A percentile compares a stretch with the other conserved stretches of the same genome.
phyloP scores from a whole-genome alignment of 1,284 basidiomycete genomes.

The Pseudozyma thailandica region DNA sequence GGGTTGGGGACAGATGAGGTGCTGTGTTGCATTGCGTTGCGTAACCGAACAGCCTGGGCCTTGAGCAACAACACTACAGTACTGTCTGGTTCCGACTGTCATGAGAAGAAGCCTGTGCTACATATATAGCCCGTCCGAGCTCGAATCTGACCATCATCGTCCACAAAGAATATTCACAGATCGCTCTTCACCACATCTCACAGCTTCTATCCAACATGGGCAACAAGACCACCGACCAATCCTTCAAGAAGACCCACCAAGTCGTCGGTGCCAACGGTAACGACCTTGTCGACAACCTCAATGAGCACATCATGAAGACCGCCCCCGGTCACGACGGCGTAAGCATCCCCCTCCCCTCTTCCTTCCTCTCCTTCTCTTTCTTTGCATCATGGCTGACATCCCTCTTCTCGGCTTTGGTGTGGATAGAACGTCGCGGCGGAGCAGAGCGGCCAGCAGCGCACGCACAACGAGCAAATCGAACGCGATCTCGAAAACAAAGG shows the following conservation, averaged over 20 bases:
- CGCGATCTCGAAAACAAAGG: constrained; percentile 41
- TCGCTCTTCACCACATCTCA: not conserved
- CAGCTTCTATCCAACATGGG: constrained; percentile 13
- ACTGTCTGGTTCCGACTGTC: no score
- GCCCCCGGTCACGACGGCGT: constrained; percentile 49
- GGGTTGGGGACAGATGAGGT: no score
- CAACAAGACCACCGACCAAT: constrained; percentile 38
- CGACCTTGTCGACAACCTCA: constrained; percentile 43
- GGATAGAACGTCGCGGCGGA: constrained; percentile 31
- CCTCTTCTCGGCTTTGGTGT: no score
- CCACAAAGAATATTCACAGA: no score
- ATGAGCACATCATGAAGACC: constrained; percentile 40
- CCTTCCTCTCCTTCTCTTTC: not conserved
- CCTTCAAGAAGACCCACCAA: constrained; percentile 50
- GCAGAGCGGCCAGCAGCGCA: constrained; percentile 18
- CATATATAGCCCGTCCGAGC: not conserved
- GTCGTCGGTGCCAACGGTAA: constrained; percentile 45
- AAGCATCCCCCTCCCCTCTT: constrained; percentile 4
- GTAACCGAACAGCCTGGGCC: no score
- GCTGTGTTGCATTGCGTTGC: no score
- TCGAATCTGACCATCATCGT: not conserved
- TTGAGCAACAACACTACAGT: no score
- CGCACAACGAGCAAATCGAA: constrained; percentile 40
- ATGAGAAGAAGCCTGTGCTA: no score
- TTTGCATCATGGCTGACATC: not conserved